Evolutionary conservation across 2,329 filamentous ascomycete genomes (phyloP), one percentile per base, ranked within the genome.

Genomic region (Elsinoe australis): DNA sequence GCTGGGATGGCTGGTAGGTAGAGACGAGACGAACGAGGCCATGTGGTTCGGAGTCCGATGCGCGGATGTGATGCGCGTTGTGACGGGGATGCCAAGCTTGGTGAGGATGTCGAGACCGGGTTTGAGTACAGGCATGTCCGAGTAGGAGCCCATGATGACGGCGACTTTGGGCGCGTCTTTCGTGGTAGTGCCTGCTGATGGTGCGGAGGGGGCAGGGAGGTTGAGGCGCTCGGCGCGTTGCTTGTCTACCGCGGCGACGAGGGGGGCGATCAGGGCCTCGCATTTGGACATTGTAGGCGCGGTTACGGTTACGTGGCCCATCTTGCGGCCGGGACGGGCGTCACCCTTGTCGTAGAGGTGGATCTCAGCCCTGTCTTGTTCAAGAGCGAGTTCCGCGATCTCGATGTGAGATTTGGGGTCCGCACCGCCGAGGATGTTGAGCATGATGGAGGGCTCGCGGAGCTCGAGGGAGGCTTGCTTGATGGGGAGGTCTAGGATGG

Each of bases 311-410:
- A 98, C 79, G 64, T 98, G 92, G 8, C 90, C 90, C 70, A 96
- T 96, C 67, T 96, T 98, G 36, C 92, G 82, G 26, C 87, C 84
- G 3, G 86, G 87, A 58, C 88, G 86, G 19, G 88, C 85, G 38
- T 78, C 79, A 8, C 78, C 79, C 68, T 96, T 96, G 59, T 89
- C 89, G 68, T 98, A 98, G 38, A 95, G 78, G 60, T 98, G 90
- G 8, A 95, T 74, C 46, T 72, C 75, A 29, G 76, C 78, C 48
- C 73, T 77, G 34, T 74, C 76, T 47, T 74, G 72, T 36, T 74
- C 69, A 26, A 82, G 67, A 1, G 82, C 80, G 45, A 67, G 66
- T 51, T 74, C 67, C 9, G 75, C 75, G 49, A 80, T 68, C 38
- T 75, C 65, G 31, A 78, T 64, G 58, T 89, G 84, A 0, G 83